Evolutionary conservation across 2,329 filamentous ascomycete species (phyloP).

Genomic region (Cladobotryum protrusum): DNA sequence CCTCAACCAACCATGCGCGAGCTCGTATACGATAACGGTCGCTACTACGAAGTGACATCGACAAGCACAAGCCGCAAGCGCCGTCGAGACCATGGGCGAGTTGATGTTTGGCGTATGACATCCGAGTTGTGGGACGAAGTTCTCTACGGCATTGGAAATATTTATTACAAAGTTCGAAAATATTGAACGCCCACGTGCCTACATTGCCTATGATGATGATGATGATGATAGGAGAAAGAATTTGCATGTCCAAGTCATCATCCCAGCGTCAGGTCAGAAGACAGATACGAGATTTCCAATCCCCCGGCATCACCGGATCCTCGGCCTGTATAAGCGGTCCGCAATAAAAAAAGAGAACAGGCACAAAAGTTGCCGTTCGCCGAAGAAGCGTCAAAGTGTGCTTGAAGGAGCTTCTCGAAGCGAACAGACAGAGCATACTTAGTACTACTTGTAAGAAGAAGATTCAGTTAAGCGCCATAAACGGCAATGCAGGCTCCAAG

Average conservation of each 20-base stretch:
- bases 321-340: no score
- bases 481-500: no score
- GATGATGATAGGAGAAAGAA: no score
- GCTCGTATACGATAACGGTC: slow-evolving; percentile 27
- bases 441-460: no score
- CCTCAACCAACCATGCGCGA: slow-evolving; percentile 6
- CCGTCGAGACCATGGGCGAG: slow-evolving; percentile 9
- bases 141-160: slow-evolving; percentile 32
- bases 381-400: no score
- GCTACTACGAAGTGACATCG: slow-evolving; percentile 19
- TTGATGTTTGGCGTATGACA: slow-evolving; percentile 24
- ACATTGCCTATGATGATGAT: slow-evolving; percentile 2
- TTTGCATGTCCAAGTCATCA: neutral
- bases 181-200: slow-evolving; percentile 16
- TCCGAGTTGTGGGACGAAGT: slow-evolving; percentile 34
- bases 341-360: no score
- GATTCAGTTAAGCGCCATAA: no score
- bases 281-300: no score
- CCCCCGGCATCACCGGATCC: no score
- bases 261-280: neutral
- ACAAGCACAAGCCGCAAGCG: slow-evolving; percentile 3
- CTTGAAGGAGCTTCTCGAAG: no score
- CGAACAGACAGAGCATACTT: no score
- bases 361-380: no score
- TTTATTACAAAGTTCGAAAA: slow-evolving; percentile 30